Evolutionary conservation across 2,329 filamentous ascomycete species (phyloP), one percentile per base, ranked within the genome.

Genomic region (Fusarium abutilonis): DNA sequence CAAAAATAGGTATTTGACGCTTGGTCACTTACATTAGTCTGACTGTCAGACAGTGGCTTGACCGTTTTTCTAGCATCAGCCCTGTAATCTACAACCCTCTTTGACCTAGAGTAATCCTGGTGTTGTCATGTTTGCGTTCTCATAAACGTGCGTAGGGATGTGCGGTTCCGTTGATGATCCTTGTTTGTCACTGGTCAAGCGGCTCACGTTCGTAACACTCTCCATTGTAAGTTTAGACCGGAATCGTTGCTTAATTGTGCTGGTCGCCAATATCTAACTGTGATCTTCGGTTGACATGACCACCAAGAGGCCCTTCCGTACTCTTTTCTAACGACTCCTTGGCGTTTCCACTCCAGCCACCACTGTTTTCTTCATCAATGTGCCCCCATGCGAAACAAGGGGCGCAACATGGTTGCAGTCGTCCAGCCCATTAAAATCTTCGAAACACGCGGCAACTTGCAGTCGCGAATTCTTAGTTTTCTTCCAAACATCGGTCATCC

Each of bases 361-460:
- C 52, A 63, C 66, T 56, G 41, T 60, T 46, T 51, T 56, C 44
- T 43, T 60, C 57, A 50, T 55, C 44, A 64, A 55, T 57, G 50
- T 44, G 52, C 48, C 38, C 50, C 43, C 54, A 56, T 56, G 45
- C 67, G 67, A 70, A 70, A 70, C 67, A 61, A 56, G 52, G 63
- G 60, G 56, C 52, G 36, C 63, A 53, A 47, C 45, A 51, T 52
- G 62, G 48, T 54, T 64, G 60, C 60, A 64, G 43, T 63, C 55
- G 56, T 61, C 61, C 54, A 50, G 28, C 41, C 56, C 60, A 56
- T 66, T 34, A 29, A 56, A 64, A 34, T 42, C 38, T 56, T 67
- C 57, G 65, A 67, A 70, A 66, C 65, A 67, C 58, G 53, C 67
- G 65, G 65, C 56, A 70, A 48, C 49, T 31, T 60, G 56, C 60